A percentile compares a stretch with the other conserved stretches of the same genome.
These are phyloP conservation scores for Teratosphaeria destructans DNA, from an alignment of 2,329 filamentous ascomycete species.

Conservation along the genomic window DNA sequence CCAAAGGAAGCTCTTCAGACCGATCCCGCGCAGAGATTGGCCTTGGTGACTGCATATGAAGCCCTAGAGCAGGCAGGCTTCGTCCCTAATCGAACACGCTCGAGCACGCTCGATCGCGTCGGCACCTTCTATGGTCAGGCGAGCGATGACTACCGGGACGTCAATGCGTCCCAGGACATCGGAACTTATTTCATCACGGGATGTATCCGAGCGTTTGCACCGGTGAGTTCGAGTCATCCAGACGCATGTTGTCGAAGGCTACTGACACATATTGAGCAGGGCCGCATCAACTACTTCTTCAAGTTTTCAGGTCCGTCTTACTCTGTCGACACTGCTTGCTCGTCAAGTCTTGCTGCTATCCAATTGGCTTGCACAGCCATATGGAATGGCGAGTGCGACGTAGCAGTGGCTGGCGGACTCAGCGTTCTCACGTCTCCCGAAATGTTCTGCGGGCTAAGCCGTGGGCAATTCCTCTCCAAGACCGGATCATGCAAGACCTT, in stretches of 20 bases:
- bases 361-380: slow-evolving; percentile 18
- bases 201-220: slow-evolving; percentile 18
- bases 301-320: slow-evolving; percentile 17
- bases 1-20: slow-evolving; percentile 13
- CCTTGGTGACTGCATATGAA: neutral
- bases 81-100: slow-evolving; percentile 19
- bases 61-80: slow-evolving; percentile 6
- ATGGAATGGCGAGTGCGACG: slow-evolving; percentile 21
- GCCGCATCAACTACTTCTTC: slow-evolving; percentile 16
- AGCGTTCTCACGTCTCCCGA: slow-evolving; percentile 20
- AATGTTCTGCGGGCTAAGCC: slow-evolving; percentile 7
- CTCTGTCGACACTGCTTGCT: slow-evolving; percentile 23
- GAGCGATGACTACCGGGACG: slow-evolving; percentile 24
- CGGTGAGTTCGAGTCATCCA: slow-evolving; percentile 6
- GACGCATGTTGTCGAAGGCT: neutral
- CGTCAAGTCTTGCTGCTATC: slow-evolving; percentile 14
- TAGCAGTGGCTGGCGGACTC: slow-evolving; percentile 19
- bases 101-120: slow-evolving; percentile 19
- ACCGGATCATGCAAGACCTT: slow-evolving; percentile 9
- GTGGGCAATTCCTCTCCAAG: slow-evolving; percentile 6
- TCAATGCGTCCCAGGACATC: slow-evolving; percentile 18
- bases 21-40: neutral
- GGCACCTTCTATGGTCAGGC: slow-evolving; percentile 26
- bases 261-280: neutral
- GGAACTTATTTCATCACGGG: slow-evolving; percentile 17